A percentile compares a stretch with the other conserved stretches of the same genome.
Evolutionary conservation across 305 asterid genomes (phyloP).

Genomic region (Plantago coronopus): DNA sequence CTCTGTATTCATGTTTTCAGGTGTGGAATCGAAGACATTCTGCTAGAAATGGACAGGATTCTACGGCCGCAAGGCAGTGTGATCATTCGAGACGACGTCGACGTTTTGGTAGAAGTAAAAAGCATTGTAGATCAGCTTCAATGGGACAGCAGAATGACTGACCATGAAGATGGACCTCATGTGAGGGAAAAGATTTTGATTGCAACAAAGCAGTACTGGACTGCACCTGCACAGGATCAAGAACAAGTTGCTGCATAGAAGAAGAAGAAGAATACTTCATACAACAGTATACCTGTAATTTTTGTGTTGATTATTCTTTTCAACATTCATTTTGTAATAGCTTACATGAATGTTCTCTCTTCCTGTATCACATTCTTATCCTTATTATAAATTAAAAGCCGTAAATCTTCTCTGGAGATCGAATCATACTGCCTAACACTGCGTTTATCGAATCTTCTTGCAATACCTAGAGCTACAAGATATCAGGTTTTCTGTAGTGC

Average conservation of each 20-base stretch:
- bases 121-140: conserved; percentile 60
- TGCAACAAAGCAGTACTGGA: conserved; percentile 86
- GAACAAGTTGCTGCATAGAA: conserved; percentile 30
- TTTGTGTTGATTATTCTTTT: conserved; percentile 8
- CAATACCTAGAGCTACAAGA: no score
- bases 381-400: not conserved
- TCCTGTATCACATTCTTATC: not conserved
- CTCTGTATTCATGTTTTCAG: conserved; percentile 30
- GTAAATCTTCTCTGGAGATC: not conserved
- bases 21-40: conserved; percentile 65
- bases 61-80: conserved; percentile 85
- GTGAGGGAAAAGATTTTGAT: conserved; percentile 76
- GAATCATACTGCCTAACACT: not conserved
- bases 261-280: conserved; percentile 28
- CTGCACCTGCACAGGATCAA: conserved; percentile 51
- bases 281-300: not conserved
- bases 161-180: conserved; percentile 89
- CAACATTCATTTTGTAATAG: conserved; percentile 4
- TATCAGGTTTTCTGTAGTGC: no score
- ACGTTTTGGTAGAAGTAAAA: conserved; percentile 56
- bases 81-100: conserved; percentile 84
- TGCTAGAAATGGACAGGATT: conserved; percentile 85
- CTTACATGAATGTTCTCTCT: not conserved
- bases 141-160: conserved; percentile 84
- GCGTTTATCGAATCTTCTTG: no score